phyloP scores from a whole-genome alignment of 1,139 yeast species.

The Lodderomyces oxycetoniae region DNA sequence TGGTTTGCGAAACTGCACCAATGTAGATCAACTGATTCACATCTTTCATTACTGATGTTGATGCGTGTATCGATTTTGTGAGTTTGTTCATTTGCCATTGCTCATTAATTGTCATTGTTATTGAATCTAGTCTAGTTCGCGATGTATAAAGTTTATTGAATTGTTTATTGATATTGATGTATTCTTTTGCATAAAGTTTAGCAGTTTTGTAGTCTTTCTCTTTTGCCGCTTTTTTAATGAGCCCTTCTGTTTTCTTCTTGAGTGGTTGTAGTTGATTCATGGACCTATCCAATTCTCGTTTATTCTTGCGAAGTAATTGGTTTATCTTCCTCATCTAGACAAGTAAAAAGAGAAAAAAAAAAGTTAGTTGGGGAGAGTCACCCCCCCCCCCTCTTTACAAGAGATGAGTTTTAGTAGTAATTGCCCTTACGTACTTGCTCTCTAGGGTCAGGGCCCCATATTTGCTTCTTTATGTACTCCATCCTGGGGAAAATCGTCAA shows the following conservation, averaged over 20 bases:
- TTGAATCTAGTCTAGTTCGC: conserved; percentile 80
- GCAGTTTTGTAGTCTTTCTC: conserved; percentile 75
- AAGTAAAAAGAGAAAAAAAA: too few relatives aligned
- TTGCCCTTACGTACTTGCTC: conserved; percentile 56
- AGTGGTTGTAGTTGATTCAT: conserved; percentile 63
- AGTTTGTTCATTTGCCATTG: conserved; percentile 83
- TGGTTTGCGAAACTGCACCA: conserved; percentile 78
- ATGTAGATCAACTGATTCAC: conserved; percentile 73
- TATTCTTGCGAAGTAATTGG: conserved; percentile 74
- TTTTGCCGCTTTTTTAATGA: conserved; percentile 74
- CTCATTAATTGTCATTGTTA: conserved; percentile 85
- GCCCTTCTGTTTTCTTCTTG: conserved; percentile 67
- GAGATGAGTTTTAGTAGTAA: too few relatives aligned
- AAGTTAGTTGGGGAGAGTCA: too few relatives aligned
- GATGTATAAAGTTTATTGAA: conserved; percentile 70
- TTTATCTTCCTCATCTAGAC: conserved; percentile 72
- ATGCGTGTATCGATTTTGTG: conserved; percentile 74
- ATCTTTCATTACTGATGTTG: conserved; percentile 82
- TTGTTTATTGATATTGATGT: conserved; percentile 71
- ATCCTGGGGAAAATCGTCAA: too few relatives aligned
- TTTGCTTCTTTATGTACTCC: conserved; percentile 75
- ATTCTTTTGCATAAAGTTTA: conserved; percentile 74
- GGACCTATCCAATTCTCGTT: conserved; percentile 73
- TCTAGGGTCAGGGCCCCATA: conserved; percentile 95
- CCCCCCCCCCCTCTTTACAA: too few relatives aligned